These are phyloP conservation scores for Paramecium tetraurelia DNA, from an alignment of 73 alveolate genomes.

Conservation along the genomic window DNA sequence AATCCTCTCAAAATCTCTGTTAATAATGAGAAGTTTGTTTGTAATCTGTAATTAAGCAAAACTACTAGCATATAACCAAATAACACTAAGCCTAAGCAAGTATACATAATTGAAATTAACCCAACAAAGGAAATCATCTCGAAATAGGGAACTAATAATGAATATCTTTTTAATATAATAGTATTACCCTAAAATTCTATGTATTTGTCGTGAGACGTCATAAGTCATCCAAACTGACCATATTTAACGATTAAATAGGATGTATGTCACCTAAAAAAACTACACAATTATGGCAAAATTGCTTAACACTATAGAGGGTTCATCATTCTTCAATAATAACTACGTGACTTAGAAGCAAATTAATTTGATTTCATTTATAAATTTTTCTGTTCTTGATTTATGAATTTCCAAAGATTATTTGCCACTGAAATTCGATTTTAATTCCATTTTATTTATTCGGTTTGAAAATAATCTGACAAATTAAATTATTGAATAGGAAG, in stretches of 20 bases:
- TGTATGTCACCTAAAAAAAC: neutral
- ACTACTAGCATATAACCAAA: neutral
- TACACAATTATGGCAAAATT: neutral
- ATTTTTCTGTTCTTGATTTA: neutral
- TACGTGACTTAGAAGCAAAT: neutral
- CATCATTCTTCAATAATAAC: neutral
- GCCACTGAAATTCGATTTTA: conserved; percentile 22
- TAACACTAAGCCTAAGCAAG: neutral
- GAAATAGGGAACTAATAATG: neutral
- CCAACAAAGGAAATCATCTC: neutral
- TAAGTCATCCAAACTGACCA: neutral
- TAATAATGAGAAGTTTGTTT: neutral
- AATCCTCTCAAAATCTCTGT: neutral
- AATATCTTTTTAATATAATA: neutral
- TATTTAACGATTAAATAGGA: neutral
- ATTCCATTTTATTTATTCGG: neutral
- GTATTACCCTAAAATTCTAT: conserved; percentile 4
- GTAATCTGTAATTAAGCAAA: neutral
- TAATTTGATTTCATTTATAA: neutral
- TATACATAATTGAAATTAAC: neutral
- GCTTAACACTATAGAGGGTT: neutral
- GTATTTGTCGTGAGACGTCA: neutral
- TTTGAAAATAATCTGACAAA: neutral
- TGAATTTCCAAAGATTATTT: neutral
- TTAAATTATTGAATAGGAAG: neutral